Conservation (phyloP, 106 monocot species). For the Ottelia alismoides region DNA sequence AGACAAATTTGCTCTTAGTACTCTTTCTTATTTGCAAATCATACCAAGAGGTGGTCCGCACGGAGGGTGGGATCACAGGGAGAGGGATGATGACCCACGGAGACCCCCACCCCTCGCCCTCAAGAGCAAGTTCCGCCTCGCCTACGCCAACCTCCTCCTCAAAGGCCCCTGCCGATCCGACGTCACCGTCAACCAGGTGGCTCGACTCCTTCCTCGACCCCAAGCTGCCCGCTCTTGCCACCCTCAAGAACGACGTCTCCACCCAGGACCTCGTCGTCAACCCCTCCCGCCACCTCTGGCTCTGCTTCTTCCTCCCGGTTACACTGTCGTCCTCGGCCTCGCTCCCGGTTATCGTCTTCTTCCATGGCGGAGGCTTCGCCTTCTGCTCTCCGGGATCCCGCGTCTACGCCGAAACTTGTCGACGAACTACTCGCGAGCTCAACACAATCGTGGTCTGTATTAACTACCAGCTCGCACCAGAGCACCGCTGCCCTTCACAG, state of each 20-base stretch:
- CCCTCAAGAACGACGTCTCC: constrained; percentile 22
- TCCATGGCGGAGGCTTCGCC: constrained; percentile 55
- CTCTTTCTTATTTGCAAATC: too few relatives aligned
- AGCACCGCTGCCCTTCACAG: constrained; percentile 19
- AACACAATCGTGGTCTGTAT: constrained; percentile 13
- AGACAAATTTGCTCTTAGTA: too few relatives aligned
- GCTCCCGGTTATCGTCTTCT: constrained; percentile 28
- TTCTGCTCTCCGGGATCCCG: constrained; percentile 15
- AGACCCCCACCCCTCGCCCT: too few relatives aligned
- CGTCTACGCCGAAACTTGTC: constrained; percentile 14
- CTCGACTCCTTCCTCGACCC: constrained; percentile 27
- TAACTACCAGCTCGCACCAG: constrained; percentile 28
- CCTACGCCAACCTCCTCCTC: constrained; percentile 10
- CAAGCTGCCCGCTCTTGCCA: constrained; percentile 14
- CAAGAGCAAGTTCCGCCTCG: too few relatives aligned
- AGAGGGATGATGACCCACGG: too few relatives aligned
- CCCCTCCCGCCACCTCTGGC: constrained; percentile 17
- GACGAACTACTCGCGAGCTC: constrained; percentile 5
- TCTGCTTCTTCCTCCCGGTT: constrained; percentile 38
- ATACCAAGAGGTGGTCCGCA: too few relatives aligned
- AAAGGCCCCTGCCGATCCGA: constrained; percentile 37
- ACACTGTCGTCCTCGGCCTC: neutral
- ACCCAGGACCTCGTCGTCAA: constrained; percentile 36
- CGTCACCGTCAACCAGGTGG: constrained; percentile 61
- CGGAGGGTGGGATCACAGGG: too few relatives aligned